phyloP scores from a whole-genome alignment of 1,284 basidiomycete species.

The Trichosporon coremiiforme region DNA sequence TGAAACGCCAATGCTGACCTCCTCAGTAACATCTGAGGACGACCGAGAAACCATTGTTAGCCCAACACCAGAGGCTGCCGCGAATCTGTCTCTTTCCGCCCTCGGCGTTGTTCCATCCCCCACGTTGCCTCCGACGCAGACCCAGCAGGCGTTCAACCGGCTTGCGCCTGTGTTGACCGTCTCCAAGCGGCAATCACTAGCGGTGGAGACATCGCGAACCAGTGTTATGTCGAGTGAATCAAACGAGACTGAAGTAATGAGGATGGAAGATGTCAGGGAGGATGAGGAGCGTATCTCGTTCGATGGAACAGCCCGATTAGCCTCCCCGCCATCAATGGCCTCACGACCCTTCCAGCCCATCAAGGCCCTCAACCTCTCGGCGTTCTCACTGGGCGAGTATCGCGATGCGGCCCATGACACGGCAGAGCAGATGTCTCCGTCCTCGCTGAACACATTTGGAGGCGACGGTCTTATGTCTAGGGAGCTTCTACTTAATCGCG shows the following conservation, averaged over 20 bases:
- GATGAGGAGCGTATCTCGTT: conserved; percentile 3
- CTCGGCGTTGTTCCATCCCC: conserved; percentile 13
- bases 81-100: conserved; percentile 12
- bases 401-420: not conserved
- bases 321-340: not conserved
- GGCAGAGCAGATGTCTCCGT: not conserved
- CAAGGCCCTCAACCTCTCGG: not conserved
- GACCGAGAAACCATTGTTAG: conserved; percentile 4
- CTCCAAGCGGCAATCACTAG: conserved; percentile 22
- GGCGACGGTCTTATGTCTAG: conserved; percentile 24
- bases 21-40: not conserved
- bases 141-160: not conserved
- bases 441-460: conserved; percentile 22
- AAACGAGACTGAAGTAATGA: conserved; percentile 12
- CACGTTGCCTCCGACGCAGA: not conserved
- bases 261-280: conserved; percentile 1
- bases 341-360: conserved; percentile 15
- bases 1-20: not conserved
- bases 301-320: not conserved
- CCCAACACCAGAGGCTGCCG: conserved; percentile 2
- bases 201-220: conserved; percentile 19
- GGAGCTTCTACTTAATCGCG: conserved; percentile 17
- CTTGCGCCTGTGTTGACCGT: conserved; percentile 10
- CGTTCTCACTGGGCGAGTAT: not conserved
- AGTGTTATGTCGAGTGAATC: conserved; percentile 16